Conservation (phyloP, 2,329 filamentous ascomycete genomes). For the Colletotrichum sp. region DNA sequence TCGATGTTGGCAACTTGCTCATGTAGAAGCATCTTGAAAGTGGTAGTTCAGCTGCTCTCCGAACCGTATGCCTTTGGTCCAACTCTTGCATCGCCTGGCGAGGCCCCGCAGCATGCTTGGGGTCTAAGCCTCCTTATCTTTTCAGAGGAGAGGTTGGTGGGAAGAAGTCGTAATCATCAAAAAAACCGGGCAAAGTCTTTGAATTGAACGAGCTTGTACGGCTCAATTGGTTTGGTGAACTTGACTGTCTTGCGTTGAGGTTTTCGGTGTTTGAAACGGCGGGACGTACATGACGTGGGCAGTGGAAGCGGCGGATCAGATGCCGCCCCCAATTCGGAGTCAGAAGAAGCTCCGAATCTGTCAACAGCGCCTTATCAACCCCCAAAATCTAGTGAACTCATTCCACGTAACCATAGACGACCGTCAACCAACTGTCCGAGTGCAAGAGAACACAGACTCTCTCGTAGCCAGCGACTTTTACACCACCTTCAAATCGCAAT, state of each 20-base stretch:
- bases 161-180: background rate
- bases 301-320: background rate
- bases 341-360: background rate
- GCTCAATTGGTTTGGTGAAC: background rate
- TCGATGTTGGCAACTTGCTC: background rate
- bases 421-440: background rate
- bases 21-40: background rate
- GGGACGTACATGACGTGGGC: background rate
- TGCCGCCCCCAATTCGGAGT: background rate
- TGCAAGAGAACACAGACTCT: background rate
- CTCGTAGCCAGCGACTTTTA: fast-evolving
- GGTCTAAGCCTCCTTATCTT: background rate
- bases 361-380: background rate
- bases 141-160: background rate
- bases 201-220: background rate
- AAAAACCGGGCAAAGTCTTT: fast-evolving
- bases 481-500: background rate
- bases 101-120: background rate
- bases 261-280: background rate
- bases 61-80: background rate
- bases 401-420: background rate
- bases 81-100: background rate
- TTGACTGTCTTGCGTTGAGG: no score
- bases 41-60: fast-evolving
- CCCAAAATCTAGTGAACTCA: background rate